These are phyloP conservation scores for Rhynchospora tenuis DNA, from an alignment of 176 grass and related monocot genomes.

Conservation along the genomic window DNA sequence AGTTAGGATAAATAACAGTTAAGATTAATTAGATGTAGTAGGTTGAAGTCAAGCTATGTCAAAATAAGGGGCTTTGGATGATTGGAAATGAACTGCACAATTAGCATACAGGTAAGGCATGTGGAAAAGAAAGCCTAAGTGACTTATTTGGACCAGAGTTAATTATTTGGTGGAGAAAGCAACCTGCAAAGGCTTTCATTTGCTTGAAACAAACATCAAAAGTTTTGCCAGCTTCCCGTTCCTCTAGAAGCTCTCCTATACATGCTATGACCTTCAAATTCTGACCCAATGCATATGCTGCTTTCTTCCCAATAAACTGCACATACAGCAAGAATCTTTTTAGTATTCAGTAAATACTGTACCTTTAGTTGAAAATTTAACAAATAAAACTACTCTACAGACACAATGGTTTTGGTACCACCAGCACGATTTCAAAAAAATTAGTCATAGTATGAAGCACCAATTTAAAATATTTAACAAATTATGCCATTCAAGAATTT, in stretches of 20 bases:
- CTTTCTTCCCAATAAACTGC: slow-evolving; percentile 96
- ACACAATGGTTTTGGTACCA: not conserved
- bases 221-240: slow-evolving; percentile 96
- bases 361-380: not conserved
- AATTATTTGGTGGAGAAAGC: not conserved
- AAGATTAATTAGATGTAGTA: not conserved
- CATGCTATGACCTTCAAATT: slow-evolving; percentile 98
- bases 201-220: slow-evolving; percentile 95
- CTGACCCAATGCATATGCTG: slow-evolving; percentile 91
- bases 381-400: not conserved
- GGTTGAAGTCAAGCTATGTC: not conserved
- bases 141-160: not conserved
- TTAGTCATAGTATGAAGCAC: not conserved
- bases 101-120: not conserved
- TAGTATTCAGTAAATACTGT: not conserved
- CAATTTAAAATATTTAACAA: not conserved
- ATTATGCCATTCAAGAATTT: not conserved
- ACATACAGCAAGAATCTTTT: not conserved
- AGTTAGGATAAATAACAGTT: not conserved
- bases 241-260: slow-evolving; percentile 93
- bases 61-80: not conserved
- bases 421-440: not conserved
- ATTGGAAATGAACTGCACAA: not conserved
- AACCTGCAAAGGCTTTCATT: slow-evolving; percentile 93
- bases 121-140: slow-evolving; percentile 7